Evolutionary conservation across 108 stramenopile genomes (phyloP), one percentile per base, ranked within the genome.

Genomic region (Chaetoceros muelleri): DNA sequence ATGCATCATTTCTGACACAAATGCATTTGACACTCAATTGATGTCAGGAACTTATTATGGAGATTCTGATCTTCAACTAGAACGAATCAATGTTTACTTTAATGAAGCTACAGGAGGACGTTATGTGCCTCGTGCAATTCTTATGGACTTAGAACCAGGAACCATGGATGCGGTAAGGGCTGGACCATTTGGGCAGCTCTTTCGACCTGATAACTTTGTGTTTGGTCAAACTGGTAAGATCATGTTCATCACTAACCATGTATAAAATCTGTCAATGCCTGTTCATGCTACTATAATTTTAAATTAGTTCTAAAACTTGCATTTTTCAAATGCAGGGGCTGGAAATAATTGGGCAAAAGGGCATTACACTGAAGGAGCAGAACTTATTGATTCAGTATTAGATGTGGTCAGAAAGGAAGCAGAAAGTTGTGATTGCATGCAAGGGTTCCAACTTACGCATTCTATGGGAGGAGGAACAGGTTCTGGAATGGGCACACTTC

Each of bases 261-360:
- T 44, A 17, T 44, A 17, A 16, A 10, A 10, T 16, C 17, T 17
- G 44, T 44, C 10, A 10, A 44, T 16, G 17, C 44, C 17, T 17
- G 17, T 16, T 16, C 44, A 17, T 16, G 44, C 10, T 44, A 10
- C 16, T 16, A 16, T n/a, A n/a, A 10, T 16, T 17, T 44, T 17
- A 44, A 44, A 10, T 16, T 44, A 10, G 44, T 44, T 10, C 44
- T 44, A 76, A 54, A 76, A 76, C 68, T 73, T 76, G 45, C 69
- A 76, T 28, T 77, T 74, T 60, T 72, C 75, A 25, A 67, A 76
- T 71, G 69, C 75, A n/a, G 75, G 86, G 2, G 90, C 84, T 16
- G 85, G 86, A 17, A 91, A 91, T 74, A 87, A 87, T 66, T 83
- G 89, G 89, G 89, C 89, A 72, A 87, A 87, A 64, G 89, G 89